These are phyloP conservation scores for Fusarium sp. DNA, from an alignment of 2,329 filamentous ascomycete genomes.

Conservation along the genomic window DNA sequence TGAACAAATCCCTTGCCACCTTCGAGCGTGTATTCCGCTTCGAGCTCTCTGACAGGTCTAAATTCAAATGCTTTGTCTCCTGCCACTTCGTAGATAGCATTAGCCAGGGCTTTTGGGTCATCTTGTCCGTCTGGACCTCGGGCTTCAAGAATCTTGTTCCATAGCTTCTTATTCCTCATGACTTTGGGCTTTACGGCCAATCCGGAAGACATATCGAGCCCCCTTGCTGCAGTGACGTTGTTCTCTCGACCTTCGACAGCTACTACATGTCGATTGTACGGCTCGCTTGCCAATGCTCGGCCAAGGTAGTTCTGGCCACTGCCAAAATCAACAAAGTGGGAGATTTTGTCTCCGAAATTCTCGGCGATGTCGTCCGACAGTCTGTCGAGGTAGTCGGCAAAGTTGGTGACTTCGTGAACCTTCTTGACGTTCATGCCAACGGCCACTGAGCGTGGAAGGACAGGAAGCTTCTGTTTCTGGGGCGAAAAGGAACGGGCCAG, in stretches of 20 bases:
- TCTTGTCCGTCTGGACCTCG: constrained; percentile 52
- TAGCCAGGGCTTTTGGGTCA: constrained; percentile 58
- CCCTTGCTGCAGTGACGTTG: constrained; percentile 88
- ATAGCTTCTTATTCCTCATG: constrained; percentile 88
- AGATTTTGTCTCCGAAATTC: constrained; percentile 73
- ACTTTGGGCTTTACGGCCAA: constrained; percentile 81
- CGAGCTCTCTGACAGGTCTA: constrained; percentile 65
- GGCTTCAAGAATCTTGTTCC: constrained; percentile 66
- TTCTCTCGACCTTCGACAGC: constrained; percentile 90
- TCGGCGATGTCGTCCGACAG: constrained; percentile 72
- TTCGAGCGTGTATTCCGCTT: constrained; percentile 67
- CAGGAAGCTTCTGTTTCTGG: constrained; percentile 62
- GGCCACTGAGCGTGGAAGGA: constrained; percentile 79
- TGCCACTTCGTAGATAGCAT: constrained; percentile 54
- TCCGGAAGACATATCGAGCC: constrained; percentile 87
- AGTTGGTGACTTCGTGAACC: constrained; percentile 91
- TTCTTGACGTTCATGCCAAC: constrained; percentile 98
- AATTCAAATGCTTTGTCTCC: constrained; percentile 59
- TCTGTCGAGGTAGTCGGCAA: constrained; percentile 85
- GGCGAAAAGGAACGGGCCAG: constrained; percentile 74
- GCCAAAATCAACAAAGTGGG: constrained; percentile 95
- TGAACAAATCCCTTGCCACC: constrained; percentile 80
- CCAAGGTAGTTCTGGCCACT: constrained; percentile 98
- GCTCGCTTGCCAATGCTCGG: constrained; percentile 85
- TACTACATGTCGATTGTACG: constrained; percentile 89